These are phyloP conservation scores for Moesziomyces globuligerus DNA, from an alignment of 1,284 basidiomycete species.

Conservation along the genomic window DNA sequence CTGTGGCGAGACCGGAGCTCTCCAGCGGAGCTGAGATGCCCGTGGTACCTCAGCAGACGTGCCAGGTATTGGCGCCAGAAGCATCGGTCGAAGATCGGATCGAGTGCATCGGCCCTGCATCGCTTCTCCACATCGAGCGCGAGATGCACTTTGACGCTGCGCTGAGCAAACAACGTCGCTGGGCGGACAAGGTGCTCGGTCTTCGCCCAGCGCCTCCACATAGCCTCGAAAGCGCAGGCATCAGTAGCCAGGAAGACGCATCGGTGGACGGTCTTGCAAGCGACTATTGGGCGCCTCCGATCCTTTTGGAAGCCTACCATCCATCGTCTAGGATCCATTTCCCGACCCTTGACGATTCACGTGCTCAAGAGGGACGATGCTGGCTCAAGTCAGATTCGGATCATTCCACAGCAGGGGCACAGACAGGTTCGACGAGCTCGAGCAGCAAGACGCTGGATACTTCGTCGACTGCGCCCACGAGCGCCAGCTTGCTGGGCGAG, in stretches of 20 bases:
- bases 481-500: not conserved
- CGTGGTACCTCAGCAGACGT: not conserved
- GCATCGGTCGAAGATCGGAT: not conserved
- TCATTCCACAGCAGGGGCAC: not conserved
- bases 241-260: too few relatives aligned
- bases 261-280: too few relatives aligned
- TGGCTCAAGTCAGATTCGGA: not conserved
- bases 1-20: not conserved
- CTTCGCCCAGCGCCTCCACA: not conserved
- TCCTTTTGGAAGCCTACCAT: conserved; percentile 14
- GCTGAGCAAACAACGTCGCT: conserved; percentile 12
- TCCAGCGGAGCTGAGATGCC: not conserved
- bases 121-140: conserved; percentile 15
- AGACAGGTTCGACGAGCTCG: not conserved
- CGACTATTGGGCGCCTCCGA: not conserved
- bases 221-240: not conserved
- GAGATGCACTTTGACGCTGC: conserved; percentile 25
- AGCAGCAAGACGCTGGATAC: not conserved
- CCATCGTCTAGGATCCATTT: conserved; percentile 9
- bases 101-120: conserved; percentile 12
- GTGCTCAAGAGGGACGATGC: not conserved
- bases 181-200: conserved; percentile 10
- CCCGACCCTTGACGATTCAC: not conserved
- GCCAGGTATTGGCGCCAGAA: conserved; percentile 4
- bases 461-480: not conserved